Percentiles rank a stretch among this genome's conserved stretches.
phyloP scores from a whole-genome alignment of 208 protist genomes.

The Angomonas desouzai region DNA sequence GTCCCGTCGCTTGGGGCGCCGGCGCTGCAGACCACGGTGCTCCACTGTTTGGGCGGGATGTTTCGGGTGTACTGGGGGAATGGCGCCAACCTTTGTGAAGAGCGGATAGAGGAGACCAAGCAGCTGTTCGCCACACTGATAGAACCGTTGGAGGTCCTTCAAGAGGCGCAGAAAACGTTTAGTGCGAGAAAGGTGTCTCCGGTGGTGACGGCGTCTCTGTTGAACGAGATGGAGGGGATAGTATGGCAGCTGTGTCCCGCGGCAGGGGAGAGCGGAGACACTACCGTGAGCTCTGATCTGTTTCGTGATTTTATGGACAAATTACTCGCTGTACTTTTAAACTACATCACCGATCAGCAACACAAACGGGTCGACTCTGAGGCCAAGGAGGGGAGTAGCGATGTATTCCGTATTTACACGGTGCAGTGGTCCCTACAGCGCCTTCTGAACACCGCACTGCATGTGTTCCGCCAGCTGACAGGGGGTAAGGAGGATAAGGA shows the following conservation, averaged over 20 bases:
- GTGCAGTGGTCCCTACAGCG: conserved; percentile 54
- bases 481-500: background rate
- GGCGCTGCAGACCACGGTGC: conserved; percentile 9
- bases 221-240: conserved; percentile 28
- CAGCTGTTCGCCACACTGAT: conserved; percentile 30
- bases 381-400: conserved; percentile 15
- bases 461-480: conserved; percentile 4
- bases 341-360: conserved; percentile 50
- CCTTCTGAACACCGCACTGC: conserved; percentile 43
- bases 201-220: conserved; percentile 18
- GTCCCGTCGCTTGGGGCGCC: background rate
- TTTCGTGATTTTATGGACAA: conserved; percentile 12
- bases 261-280: conserved; percentile 4
- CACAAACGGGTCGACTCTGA: conserved; percentile 1
- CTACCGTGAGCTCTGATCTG: conserved; percentile 14
- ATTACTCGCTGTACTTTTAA: conserved; percentile 41
- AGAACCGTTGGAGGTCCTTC: conserved; percentile 30
- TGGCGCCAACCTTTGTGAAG: background rate
- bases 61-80: background rate
- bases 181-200: conserved; percentile 2
- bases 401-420: conserved; percentile 39
- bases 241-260: conserved; percentile 19
- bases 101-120: conserved; percentile 14
- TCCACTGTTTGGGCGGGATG: background rate
- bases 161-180: conserved; percentile 14